These are phyloP conservation scores for Penicillium concentricum DNA, from an alignment of 2,329 filamentous ascomycete species.

Conservation along the genomic window DNA sequence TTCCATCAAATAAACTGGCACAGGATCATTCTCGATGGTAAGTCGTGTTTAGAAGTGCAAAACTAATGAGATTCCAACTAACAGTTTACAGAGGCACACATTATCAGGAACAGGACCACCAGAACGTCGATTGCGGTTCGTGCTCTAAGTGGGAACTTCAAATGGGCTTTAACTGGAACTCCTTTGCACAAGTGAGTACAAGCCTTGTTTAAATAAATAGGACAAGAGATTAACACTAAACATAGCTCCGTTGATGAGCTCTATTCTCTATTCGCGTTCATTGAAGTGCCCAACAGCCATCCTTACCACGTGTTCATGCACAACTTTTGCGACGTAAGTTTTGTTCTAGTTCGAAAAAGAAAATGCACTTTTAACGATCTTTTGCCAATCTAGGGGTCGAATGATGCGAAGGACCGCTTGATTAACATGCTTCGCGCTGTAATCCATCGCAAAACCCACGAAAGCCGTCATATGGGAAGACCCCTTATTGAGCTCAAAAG, in stretches of 20 bases:
- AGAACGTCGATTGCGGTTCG: background rate
- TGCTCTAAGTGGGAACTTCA: background rate
- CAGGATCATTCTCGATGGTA: background rate
- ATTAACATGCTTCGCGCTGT: background rate
- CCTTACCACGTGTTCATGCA: background rate
- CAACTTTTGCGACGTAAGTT: background rate
- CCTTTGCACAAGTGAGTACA: background rate
- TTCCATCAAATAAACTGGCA: background rate
- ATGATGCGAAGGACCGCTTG: background rate
- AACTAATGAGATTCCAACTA: no score
- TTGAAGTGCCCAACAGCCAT: background rate
- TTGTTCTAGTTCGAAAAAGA: fast-evolving
- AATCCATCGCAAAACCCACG: background rate
- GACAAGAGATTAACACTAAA: background rate
- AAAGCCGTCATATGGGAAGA: background rate
- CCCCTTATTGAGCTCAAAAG: background rate
- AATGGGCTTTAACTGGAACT: background rate
- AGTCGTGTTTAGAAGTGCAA: no score
- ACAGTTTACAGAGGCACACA: background rate
- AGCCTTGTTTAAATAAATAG: background rate
- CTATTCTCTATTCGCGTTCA: background rate
- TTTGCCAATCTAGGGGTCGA: background rate
- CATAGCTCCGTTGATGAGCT: background rate
- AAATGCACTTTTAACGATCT: background rate
- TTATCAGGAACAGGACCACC: background rate